These are phyloP conservation scores for Yamadazyma phyllophila DNA, from an alignment of 805 yeast genomes.

Conservation along the genomic window DNA sequence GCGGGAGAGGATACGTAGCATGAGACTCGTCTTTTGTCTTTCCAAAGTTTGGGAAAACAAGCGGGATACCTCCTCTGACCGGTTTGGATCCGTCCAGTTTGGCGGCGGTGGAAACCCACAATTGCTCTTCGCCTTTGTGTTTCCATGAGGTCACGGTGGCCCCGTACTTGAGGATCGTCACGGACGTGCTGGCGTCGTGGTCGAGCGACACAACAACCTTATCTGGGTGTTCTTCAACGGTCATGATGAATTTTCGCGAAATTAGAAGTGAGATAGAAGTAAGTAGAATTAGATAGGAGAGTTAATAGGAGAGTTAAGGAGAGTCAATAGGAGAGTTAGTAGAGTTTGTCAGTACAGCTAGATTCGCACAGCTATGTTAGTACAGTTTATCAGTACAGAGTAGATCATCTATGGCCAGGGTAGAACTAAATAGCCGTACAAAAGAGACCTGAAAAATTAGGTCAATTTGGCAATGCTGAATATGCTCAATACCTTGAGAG, in stretches of 20 bases:
- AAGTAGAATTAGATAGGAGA: too few species aligned
- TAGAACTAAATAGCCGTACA: too few species aligned
- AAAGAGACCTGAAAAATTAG: too few species aligned
- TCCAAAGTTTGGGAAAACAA: conserved; percentile 94
- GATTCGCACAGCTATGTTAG: too few species aligned
- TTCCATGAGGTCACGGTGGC: conserved; percentile 87
- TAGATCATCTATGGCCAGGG: too few species aligned
- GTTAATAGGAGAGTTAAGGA: too few species aligned
- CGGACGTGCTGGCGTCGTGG: conserved; percentile 49
- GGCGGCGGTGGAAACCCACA: conserved; percentile 80
- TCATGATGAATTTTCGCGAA: conserved; percentile 19
- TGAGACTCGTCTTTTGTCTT: conserved; percentile 49
- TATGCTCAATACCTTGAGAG: too few species aligned
- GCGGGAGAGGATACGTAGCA: conserved; percentile 74
- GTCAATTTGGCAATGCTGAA: too few species aligned
- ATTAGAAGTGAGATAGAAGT: too few species aligned
- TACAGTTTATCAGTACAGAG: too few species aligned
- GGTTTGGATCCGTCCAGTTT: conserved; percentile 89
- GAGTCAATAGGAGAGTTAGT: too few species aligned
- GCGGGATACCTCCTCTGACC: conserved; percentile 95
- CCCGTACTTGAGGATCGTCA: conserved; percentile 77
- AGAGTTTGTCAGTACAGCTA: too few species aligned
- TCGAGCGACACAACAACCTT: conserved; percentile 62
- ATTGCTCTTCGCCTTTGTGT: conserved; percentile 66
- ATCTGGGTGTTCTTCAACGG: conserved; percentile 68